Evolutionary conservation across 2,329 filamentous ascomycete genomes (phyloP).

Genomic region (Berkeleyomyces rouxiae): DNA sequence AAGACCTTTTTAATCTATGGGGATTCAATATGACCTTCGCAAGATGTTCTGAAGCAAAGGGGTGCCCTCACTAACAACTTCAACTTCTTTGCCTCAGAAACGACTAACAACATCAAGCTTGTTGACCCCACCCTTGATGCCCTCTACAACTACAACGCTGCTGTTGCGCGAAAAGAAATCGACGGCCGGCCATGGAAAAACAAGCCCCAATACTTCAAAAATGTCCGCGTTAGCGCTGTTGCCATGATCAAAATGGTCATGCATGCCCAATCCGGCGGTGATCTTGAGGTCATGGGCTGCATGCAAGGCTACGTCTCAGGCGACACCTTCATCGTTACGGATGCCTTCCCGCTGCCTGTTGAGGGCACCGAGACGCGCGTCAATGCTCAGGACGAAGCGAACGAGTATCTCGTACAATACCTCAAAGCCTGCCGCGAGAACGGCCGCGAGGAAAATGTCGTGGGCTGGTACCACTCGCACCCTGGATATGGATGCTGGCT

Average conservation of each 20-base stretch:
- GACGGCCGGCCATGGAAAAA: slow-evolving; percentile 60
- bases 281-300: slow-evolving; percentile 88
- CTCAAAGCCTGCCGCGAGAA: slow-evolving; percentile 58
- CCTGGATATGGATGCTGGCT: slow-evolving; percentile 98
- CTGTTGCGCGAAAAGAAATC: slow-evolving; percentile 34
- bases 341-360: slow-evolving; percentile 83
- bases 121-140: slow-evolving; percentile 78
- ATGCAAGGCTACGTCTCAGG: slow-evolving; percentile 91
- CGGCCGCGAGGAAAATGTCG: slow-evolving; percentile 71
- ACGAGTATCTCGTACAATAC: slow-evolving; percentile 92
- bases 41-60: neutral
- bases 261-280: slow-evolving; percentile 89
- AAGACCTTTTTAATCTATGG: neutral
- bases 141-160: slow-evolving; percentile 66
- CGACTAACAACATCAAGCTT: slow-evolving; percentile 70
- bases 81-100: slow-evolving; percentile 38
- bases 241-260: slow-evolving; percentile 98
- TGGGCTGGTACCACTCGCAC: slow-evolving; percentile 97
- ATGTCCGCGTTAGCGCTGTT: slow-evolving; percentile 81
- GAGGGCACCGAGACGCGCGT: slow-evolving; percentile 98
- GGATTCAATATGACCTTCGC: neutral
- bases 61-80: neutral
- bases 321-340: slow-evolving; percentile 78
- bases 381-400: slow-evolving; percentile 87
- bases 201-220: slow-evolving; percentile 78